Evolutionary conservation across 2,329 filamentous ascomycete genomes (phyloP).

Genomic region (Juglanconis oblonga): DNA sequence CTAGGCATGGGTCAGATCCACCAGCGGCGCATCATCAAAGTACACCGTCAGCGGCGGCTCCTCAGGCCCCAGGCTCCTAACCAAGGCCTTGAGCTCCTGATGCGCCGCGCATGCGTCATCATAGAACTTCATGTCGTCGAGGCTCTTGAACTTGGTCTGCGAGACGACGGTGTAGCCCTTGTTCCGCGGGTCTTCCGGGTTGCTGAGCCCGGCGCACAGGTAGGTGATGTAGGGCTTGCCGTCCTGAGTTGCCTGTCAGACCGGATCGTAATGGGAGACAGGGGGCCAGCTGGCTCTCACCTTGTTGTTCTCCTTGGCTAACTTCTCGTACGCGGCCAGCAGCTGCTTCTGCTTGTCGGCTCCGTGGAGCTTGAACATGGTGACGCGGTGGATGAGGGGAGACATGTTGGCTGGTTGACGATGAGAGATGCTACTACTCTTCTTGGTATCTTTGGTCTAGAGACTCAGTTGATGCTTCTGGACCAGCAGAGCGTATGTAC

Average conservation of each 20-base stretch:
- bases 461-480: neutral
- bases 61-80: slow-evolving; percentile 29
- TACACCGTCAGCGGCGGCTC: slow-evolving; percentile 38
- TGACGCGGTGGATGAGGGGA: slow-evolving; percentile 44
- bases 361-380: slow-evolving; percentile 52
- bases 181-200: slow-evolving; percentile 55
- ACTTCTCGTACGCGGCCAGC: slow-evolving; percentile 41
- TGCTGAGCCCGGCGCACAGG: slow-evolving; percentile 47
- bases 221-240: slow-evolving; percentile 68
- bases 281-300: slow-evolving; percentile 24
- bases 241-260: slow-evolving; percentile 44
- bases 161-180: slow-evolving; percentile 65
- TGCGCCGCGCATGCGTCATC: slow-evolving; percentile 52
- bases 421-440: neutral
- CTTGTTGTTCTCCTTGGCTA: slow-evolving; percentile 40
- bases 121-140: slow-evolving; percentile 70
- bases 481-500: neutral
- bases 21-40: slow-evolving; percentile 28
- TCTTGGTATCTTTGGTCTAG: neutral
- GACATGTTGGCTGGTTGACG: slow-evolving; percentile 32
- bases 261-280: too few relatives aligned
- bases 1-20: slow-evolving; percentile 11
- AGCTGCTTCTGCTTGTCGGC: slow-evolving; percentile 41
- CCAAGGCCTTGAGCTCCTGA: slow-evolving; percentile 36
- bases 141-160: slow-evolving; percentile 59